Base-by-base conservation (phyloP, 306 rosid species). In the Malus orientalis region DNA sequence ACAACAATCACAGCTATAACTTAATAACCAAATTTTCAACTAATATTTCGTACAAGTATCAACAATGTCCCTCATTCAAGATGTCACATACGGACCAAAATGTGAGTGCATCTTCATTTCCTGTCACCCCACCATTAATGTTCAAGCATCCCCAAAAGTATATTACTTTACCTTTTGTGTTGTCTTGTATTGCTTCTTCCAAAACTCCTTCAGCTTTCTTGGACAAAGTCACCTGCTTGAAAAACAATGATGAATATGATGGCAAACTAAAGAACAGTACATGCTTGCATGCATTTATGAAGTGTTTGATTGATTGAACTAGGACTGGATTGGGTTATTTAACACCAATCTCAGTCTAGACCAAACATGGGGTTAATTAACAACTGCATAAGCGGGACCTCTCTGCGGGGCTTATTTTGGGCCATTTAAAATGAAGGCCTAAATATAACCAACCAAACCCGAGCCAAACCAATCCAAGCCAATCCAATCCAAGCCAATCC, bases 31-130 rank as follows among this genome's bases (percentile, higher is more conserved):
- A 49, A 15, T 49, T 49, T 15, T 5, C 3, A 49, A 67, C 57
- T 58, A 49, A 42, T 44, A 32, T 58, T 32, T 38, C 13, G 71
- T 49, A 79, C 44, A 18, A 73, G 64, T 88, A 89, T 97, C 99
- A 89, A 93, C 99, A 92, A 77, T 89, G 85, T 78, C 99, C 99
- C 70, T 91, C 89, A 73, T 95, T 95, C 78, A 90, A 87, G 86
- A 95, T 84, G 86, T 95, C 99, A 76, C 99, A 95, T 85, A 83
- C 84, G 19, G 96, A 88, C 99, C 99, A 95, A 87, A 92, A 95
- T 22, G 96, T 88, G 74, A 86, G 92, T 29, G 87, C 89, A 76
- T 84, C 81, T 70, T 82, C 83, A 74, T 78, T 84, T 82, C 84
- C 82, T 22, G 44, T 75, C 70, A 78, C 83, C 54, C 84, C 87